Conservation (phyloP, 371 early-diverging fungal genomes). For the Mucor indicus region DNA sequence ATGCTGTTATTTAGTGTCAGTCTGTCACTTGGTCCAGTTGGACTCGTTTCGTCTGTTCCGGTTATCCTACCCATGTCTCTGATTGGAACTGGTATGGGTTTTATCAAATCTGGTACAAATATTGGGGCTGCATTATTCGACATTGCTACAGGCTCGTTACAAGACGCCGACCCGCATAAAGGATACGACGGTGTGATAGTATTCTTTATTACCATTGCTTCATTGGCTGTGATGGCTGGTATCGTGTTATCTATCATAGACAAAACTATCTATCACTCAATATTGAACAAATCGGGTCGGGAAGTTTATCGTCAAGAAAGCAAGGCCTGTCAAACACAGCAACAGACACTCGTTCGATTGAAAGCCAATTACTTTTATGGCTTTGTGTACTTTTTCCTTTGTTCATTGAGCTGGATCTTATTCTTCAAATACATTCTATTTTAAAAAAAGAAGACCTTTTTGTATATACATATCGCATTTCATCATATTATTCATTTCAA, state of each 20-base stretch:
- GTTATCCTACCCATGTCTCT: conserved; percentile 54
- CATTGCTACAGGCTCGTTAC: conserved; percentile 62
- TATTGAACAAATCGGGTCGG: conserved; percentile 20
- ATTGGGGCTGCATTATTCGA: conserved; percentile 66
- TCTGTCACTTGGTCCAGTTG: conserved; percentile 66
- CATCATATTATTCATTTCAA: too few relatives aligned
- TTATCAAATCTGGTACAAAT: conserved; percentile 65
- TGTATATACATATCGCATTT: too few relatives aligned
- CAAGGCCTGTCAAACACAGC: not conserved
- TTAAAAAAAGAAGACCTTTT: too few relatives aligned
- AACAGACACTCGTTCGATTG: not conserved
- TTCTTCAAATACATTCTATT: conserved; percentile 29
- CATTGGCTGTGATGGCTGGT: conserved; percentile 38
- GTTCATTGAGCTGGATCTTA: conserved; percentile 43
- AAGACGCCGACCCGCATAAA: conserved; percentile 46
- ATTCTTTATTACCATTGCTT: conserved; percentile 52
- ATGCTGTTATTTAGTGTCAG: conserved; percentile 64
- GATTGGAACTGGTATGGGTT: conserved; percentile 69
- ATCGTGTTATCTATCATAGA: conserved; percentile 37
- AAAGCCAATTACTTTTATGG: conserved; percentile 43
- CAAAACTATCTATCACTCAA: conserved; percentile 31
- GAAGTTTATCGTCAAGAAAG: conserved; percentile 6
- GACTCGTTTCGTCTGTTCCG: conserved; percentile 64
- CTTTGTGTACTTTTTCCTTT: conserved; percentile 22
- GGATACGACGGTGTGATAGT: conserved; percentile 55